Evolutionary conservation across 169 alveolate genomes (phyloP), one percentile per base, ranked within the genome.

Genomic region (Plasmodium berghei): DNA sequence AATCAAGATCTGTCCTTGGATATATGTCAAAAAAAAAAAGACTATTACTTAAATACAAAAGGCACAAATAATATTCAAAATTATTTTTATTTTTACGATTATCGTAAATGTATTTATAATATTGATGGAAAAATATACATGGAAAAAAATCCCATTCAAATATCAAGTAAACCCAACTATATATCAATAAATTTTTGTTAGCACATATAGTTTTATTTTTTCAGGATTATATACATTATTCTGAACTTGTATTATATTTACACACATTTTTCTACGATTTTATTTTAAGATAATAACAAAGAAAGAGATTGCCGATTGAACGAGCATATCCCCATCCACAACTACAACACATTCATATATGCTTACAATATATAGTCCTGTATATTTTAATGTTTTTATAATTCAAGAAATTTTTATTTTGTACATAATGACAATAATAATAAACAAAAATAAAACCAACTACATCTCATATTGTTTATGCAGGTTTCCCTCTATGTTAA

Each of bases 101-200:
- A 75, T 42, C 71, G 89, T 28, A 75, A 75, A 42, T 75, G 89
- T 22, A 46, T 75, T 5, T 56, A 49, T 14, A 75, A 75, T 24
- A 34, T 75, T n/a, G 89, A 75, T n/a, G 89, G 89, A n/a, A 75
- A 75, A 46, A 28, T 75, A n/a, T 75, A 20, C 45, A 75, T 75
- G 42, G 77, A 75, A 2, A 28, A 56, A 54, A 64, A 75, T 69
- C 89, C 89, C 9, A 52, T 75, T 42, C 28, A n/a, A 56, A 75
- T 75, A 63, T 9, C 18, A 40, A 49, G 89, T 75, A 55, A 55
- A 28, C 6, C 2, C 9, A 24, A 18, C 9, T 61, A 5, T 1
- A 12, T 34, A 0, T 4, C 8, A 34, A 34, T 34, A 0, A 22
- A 22, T 22, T 22, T 22, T 22, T 22, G 1, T 0, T 22, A 22